Evolutionary conservation across 1,284 basidiomycete species (phyloP).

Genomic region (Pseudozyma thailandica): DNA sequence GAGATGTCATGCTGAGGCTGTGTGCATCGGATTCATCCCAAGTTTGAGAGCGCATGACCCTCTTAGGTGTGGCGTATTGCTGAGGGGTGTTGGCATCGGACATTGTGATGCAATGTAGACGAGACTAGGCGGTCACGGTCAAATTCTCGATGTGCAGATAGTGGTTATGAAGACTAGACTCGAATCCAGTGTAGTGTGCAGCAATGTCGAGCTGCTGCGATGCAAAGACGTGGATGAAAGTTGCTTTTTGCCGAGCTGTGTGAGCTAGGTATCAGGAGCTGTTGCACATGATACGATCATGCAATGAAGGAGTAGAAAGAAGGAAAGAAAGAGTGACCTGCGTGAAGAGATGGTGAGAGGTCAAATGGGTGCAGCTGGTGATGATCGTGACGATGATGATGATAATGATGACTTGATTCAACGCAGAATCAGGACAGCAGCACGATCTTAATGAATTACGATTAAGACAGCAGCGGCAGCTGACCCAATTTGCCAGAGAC

Average conservation of each 20-base stretch:
- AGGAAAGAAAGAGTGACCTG: not conserved
- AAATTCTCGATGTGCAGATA: not conserved
- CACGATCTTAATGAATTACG: too few relatives aligned
- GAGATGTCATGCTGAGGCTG: constrained; percentile 28
- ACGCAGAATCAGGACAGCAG: too few relatives aligned
- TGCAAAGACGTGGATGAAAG: not conserved
- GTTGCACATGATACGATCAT: constrained; percentile 11
- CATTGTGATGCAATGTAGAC: constrained; percentile 8
- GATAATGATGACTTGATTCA: too few relatives aligned
- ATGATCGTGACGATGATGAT: too few relatives aligned
- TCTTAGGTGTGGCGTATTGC: constrained; percentile 40
- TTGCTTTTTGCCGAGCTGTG: not conserved
- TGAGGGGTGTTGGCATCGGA: constrained; percentile 21
- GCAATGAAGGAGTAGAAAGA: not conserved
- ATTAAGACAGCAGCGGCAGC: too few relatives aligned
- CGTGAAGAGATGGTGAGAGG: constrained; percentile 3
- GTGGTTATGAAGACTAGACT: not conserved
- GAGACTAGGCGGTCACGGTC: not conserved
- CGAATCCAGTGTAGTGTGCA: not conserved
- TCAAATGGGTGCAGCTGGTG: too few relatives aligned
- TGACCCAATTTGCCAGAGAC: too few relatives aligned
- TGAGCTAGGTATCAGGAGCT: constrained; percentile 8
- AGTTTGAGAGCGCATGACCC: constrained; percentile 26
- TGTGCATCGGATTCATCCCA: constrained; percentile 34
- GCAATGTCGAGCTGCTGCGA: not conserved